Evolutionary conservation across 352 stramenopile species (phyloP), one percentile per base, ranked within the genome.

Genomic region (Phytophthora pisi): DNA sequence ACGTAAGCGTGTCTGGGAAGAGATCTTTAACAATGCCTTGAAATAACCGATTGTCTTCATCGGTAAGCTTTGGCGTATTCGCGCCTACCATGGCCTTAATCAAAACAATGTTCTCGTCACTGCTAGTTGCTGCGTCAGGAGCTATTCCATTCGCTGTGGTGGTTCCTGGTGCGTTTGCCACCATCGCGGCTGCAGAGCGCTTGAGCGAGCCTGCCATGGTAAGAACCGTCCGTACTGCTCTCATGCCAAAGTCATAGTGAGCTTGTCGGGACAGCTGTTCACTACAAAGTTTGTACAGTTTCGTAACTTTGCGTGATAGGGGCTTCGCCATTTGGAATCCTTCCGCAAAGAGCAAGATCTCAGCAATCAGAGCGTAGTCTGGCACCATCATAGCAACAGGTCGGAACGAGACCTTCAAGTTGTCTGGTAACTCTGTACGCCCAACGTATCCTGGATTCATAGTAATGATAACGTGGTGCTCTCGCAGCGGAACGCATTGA

Each of bases 61-160:
- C 87, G 3, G 97, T 64, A 34, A 98, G 90, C 63, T 98, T 98
- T 15, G 91, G 88, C 10, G 95, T 77, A 61, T 98, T 98, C 3
- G 86, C 91, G 36, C 97, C 90, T 23, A 95, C 81, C 70, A 99
- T 92, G 13, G 97, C 98, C 52, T 94, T 88, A 60, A 99, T 98
- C 4, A 99, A 76, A 20, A 99, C 78, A 15, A 82, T 46, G 52
- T 84, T 87, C 31, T 91, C 84, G 16, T 91, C 80, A 0, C 61
- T 66, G 11, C 5, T 26, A 9, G 23, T 64, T 30, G 47, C 40
- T 30, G 64, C 15, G 5, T 78, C 70, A 13, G 15, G 4, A 55
- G n/a, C 26, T 45, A n/a, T 50, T 10, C 46, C 30, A 46, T 62
- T 70, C 16, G 54, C 26, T 20, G 30, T 7, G 10, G 43, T 40